Conservation (phyloP, 169 alveolate genomes). For the Sarcocystis neurona region DNA sequence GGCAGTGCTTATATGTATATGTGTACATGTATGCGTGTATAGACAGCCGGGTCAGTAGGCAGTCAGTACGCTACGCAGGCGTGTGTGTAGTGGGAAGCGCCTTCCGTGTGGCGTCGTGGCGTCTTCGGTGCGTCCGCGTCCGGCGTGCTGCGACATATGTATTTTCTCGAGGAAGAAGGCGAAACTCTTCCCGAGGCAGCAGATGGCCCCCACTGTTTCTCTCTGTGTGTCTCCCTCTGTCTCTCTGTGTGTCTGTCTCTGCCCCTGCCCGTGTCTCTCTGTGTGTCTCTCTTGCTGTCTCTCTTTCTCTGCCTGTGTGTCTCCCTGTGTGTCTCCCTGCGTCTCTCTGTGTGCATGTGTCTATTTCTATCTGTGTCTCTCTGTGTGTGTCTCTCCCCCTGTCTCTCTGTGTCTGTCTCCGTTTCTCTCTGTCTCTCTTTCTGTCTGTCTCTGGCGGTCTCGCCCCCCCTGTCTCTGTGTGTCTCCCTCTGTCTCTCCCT, state of each 20-base stretch:
- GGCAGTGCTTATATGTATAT: no score
- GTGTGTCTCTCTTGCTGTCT: background rate
- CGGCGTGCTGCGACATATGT: background rate
- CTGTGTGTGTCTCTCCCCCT: background rate
- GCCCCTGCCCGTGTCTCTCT: background rate
- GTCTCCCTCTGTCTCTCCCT: no score
- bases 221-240: background rate
- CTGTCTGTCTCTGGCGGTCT: background rate
- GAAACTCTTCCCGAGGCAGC: no score
- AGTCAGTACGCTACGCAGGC: no score
- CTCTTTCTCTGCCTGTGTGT: background rate
- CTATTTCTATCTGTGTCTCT: background rate
- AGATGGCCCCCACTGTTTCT: background rate
- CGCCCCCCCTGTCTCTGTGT: background rate
- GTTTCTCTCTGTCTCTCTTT: background rate
- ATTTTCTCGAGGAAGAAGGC: background rate
- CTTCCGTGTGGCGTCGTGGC: no score
- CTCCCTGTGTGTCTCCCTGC: no score
- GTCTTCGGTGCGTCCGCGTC: no score
- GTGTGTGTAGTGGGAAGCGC: no score
- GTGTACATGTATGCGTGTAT: no score
- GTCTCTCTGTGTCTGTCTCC: background rate
- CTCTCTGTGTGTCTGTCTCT: background rate
- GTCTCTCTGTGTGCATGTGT: background rate
- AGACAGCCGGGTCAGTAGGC: no score